Conservation (phyloP, 176 grass and related monocot species). For the Cenchrus purpureus region DNA sequence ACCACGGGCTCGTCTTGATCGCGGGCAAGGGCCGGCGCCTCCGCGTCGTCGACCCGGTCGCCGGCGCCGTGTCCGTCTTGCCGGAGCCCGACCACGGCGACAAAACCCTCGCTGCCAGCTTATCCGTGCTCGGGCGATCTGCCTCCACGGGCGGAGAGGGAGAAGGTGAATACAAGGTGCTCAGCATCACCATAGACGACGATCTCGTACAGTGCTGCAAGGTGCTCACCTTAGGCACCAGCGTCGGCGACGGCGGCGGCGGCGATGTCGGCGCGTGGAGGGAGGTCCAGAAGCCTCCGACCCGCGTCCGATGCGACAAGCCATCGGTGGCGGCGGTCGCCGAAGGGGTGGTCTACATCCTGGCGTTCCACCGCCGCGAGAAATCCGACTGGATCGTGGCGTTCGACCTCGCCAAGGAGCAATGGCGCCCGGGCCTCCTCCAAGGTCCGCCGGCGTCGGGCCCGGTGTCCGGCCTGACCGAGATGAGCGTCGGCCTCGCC, state of each 20-base stretch:
- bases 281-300: background rate
- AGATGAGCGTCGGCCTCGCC: background rate
- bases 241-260: background rate
- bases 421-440: background rate
- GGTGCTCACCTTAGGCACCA: background rate
- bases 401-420: conserved; percentile 8
- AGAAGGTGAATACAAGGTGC: conserved; percentile 1
- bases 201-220: background rate
- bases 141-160: background rate
- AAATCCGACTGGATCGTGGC: background rate
- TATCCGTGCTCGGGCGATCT: background rate
- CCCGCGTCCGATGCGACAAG: background rate
- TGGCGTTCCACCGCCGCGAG: background rate
- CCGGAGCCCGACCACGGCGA: background rate
- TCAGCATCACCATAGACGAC: background rate
- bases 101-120: background rate
- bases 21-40: background rate
- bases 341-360: conserved; percentile 2
- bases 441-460: background rate
- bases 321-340: background rate
- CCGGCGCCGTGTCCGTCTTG: background rate
- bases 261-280: background rate
- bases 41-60: background rate
- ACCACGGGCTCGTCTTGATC: background rate
- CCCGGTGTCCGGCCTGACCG: background rate